Percentiles rank a stretch among this genome's conserved stretches.
Evolutionary conservation across 78 protist species (phyloP).

Genomic region (Dictyostelium capitatum): DNA sequence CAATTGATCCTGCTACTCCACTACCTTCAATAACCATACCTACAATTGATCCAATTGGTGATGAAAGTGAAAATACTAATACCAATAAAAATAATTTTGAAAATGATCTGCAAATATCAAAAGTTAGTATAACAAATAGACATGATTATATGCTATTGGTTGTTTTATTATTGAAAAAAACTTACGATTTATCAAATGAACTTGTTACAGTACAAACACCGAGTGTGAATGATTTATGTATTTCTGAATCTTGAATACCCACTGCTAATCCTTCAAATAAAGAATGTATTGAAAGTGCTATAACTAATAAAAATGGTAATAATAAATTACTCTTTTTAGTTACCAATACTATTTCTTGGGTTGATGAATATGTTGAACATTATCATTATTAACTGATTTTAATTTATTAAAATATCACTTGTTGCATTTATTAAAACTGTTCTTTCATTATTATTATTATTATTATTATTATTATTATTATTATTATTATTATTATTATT

Average conservation of each 20-base stretch:
- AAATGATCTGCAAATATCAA: conserved; percentile 20
- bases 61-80: conserved; percentile 52
- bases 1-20: neutral
- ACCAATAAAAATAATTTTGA: conserved; percentile 27
- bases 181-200: conserved; percentile 18
- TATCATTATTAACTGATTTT: neutral
- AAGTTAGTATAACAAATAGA: too few relatives aligned
- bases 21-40: conserved; percentile 25
- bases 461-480: neutral
- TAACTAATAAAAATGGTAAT: conserved; percentile 57
- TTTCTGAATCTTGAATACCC: conserved; percentile 48
- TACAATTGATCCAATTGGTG: conserved; percentile 58
- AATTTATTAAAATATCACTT: neutral
- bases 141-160: too few relatives aligned
- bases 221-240: conserved; percentile 33
- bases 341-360: neutral
- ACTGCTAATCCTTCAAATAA: conserved; percentile 74
- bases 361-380: neutral
- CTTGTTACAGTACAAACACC: conserved; percentile 27
- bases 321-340: neutral
- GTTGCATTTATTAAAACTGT: conserved; percentile 2
- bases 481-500: too few relatives aligned
- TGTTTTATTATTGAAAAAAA: neutral
- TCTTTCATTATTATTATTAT: neutral
- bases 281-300: conserved; percentile 67